Percentiles rank a stretch among this genome's conserved stretches.
Conservation (phyloP, 495 filamentous ascomycete species). For the Immersiella caudata region DNA sequence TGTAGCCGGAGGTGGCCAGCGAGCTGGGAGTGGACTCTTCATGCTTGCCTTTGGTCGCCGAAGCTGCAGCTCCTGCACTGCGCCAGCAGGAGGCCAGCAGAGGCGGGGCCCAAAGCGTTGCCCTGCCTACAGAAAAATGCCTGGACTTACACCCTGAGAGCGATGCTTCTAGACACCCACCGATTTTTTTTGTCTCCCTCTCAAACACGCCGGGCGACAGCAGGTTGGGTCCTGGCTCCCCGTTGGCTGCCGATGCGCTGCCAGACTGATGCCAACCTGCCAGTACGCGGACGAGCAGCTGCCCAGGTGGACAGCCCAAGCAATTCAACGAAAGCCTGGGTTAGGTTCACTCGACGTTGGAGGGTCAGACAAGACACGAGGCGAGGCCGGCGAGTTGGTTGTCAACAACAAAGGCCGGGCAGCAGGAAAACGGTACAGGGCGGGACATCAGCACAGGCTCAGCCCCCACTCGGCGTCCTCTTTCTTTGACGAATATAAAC, state of each 20-base stretch:
- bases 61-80: slow-evolving; percentile 1
- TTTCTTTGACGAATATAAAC: slow-evolving; percentile 20
- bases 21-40: slow-evolving; percentile 3
- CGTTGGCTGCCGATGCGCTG: slow-evolving; percentile 3
- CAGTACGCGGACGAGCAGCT: background rate
- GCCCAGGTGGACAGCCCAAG: background rate
- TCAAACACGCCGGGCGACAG: slow-evolving; percentile 2
- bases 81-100: slow-evolving; percentile 9
- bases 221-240: background rate
- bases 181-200: background rate
- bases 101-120: slow-evolving; percentile 7
- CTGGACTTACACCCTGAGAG: slow-evolving; percentile 25
- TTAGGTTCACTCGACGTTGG: background rate
- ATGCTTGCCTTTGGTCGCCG: background rate
- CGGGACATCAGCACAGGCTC: slow-evolving; percentile 4
- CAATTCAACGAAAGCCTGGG: background rate
- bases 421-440: slow-evolving; percentile 6
- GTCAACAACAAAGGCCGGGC: slow-evolving; percentile 7
- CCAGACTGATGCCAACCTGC: slow-evolving; percentile 22
- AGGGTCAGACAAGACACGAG: slow-evolving; percentile 3
- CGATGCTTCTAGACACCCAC: slow-evolving; percentile 8
- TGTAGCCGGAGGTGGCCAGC: background rate
- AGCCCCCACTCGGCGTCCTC: slow-evolving; percentile 23
- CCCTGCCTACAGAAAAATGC: slow-evolving; percentile 28
- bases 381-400: background rate